Percentiles rank a stretch among this genome's conserved stretches.
Evolutionary conservation across 2,329 filamentous ascomycete genomes (phyloP).

Genomic region (Xylariomycetidae sp.): DNA sequence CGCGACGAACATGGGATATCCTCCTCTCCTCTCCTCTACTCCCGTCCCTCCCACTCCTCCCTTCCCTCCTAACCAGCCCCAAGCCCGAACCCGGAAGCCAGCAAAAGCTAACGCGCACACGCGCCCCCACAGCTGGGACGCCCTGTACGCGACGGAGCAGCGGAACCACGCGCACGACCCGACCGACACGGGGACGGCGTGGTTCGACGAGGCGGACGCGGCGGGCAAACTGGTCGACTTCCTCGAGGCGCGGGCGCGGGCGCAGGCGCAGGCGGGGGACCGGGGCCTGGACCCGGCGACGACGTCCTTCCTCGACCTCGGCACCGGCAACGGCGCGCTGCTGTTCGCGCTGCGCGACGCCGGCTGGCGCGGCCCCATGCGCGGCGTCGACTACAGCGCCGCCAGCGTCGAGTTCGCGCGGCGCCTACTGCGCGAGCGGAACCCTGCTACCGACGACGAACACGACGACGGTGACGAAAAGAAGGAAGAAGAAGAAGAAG

Average conservation of each 20-base stretch:
- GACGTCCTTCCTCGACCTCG: slow-evolving; percentile 74
- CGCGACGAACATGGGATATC: neutral
- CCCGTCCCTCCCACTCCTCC: slow-evolving; percentile 2
- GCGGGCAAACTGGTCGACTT: slow-evolving; percentile 71
- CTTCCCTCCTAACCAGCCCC: neutral
- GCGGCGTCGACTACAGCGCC: slow-evolving; percentile 84
- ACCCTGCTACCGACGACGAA: slow-evolving; percentile 17
- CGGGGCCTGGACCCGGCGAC: slow-evolving; percentile 14
- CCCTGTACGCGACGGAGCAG: slow-evolving; percentile 65
- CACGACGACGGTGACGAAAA: slow-evolving; percentile 19
- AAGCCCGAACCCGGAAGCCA: neutral
- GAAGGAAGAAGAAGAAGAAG: slow-evolving; percentile 4
- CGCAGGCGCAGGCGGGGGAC: slow-evolving; percentile 13
- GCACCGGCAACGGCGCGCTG: slow-evolving; percentile 89
- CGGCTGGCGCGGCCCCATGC: slow-evolving; percentile 60
- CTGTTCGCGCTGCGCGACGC: slow-evolving; percentile 70
- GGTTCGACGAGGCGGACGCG: slow-evolving; percentile 92
- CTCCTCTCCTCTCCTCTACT: neutral
- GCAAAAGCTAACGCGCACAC: slow-evolving; percentile 8
- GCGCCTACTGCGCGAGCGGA: slow-evolving; percentile 45
- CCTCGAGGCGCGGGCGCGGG: slow-evolving; percentile 37
- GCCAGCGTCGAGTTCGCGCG: slow-evolving; percentile 68
- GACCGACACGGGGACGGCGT: slow-evolving; percentile 78
- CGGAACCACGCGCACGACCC: slow-evolving; percentile 66
- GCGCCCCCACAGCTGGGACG: slow-evolving; percentile 58